Evolutionary conservation across 306 rosid species (phyloP).

Genomic region (Neltuma alba): DNA sequence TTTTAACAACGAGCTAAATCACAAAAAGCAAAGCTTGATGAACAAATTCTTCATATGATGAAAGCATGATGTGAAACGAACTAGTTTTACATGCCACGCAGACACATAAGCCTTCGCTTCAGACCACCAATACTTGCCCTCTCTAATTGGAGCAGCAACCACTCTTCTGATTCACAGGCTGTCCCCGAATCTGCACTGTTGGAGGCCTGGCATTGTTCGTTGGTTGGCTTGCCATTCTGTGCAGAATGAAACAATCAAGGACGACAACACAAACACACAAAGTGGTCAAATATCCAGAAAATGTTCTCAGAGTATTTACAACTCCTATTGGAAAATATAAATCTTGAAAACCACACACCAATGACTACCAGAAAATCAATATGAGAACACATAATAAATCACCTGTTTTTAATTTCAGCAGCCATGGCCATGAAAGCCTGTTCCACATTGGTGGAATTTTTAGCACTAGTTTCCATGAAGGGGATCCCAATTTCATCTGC

Average conservation of each 20-base stretch:
- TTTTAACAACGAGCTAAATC: constrained; percentile 62
- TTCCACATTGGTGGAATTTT: constrained; percentile 69
- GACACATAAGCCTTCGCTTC: constrained; percentile 42
- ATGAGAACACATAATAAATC: not conserved
- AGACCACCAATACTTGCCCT: constrained; percentile 43
- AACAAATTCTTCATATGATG: constrained; percentile 51
- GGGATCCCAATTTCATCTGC: constrained; percentile 87
- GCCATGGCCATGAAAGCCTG: constrained; percentile 93
- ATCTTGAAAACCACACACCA: not conserved
- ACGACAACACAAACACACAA: not conserved
- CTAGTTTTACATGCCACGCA: constrained; percentile 67
- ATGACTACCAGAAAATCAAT: not conserved
- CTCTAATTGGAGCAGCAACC: constrained; percentile 95
- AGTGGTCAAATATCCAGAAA: constrained; percentile 2
- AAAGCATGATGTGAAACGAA: constrained; percentile 42
- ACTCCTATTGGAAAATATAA: not conserved
- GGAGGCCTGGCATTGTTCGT: constrained; percentile 92
- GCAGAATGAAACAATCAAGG: constrained; percentile 4
- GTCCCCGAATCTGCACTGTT: constrained; percentile 95
- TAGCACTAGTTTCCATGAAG: constrained; percentile 87
- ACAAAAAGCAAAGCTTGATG: constrained; percentile 45
- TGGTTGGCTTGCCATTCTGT: constrained; percentile 99
- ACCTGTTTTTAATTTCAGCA: constrained; percentile 79
- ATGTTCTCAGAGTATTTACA: not conserved
- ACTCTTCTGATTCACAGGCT: constrained; percentile 92